Evolutionary conservation across 495 filamentous ascomycete genomes (phyloP).

Genomic region (Penicillium canariense): DNA sequence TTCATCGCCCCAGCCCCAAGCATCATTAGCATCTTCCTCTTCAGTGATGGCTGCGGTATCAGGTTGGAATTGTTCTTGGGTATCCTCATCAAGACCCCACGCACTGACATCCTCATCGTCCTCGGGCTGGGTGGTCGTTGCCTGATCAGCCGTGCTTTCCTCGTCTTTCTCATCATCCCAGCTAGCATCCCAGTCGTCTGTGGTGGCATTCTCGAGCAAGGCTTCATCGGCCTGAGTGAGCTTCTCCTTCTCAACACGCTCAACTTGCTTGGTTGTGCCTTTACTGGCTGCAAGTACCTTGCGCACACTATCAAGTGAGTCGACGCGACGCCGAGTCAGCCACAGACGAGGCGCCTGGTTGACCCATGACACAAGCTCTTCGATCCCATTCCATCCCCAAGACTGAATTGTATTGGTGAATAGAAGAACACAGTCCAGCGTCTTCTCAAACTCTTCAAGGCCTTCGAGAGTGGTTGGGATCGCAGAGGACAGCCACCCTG

Average conservation of each 20-base stretch:
- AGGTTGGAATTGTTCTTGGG: conserved; percentile 25
- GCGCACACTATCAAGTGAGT: conserved; percentile 69
- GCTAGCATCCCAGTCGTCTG: conserved; percentile 71
- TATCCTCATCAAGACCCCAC: conserved; percentile 61
- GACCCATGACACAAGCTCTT: conserved; percentile 75
- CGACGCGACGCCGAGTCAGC: conserved; percentile 80
- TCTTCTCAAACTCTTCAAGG: conserved; percentile 64
- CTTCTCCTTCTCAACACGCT: conserved; percentile 80
- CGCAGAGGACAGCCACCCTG: conserved; percentile 68
- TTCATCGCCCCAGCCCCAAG: conserved; percentile 76
- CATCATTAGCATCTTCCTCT: conserved; percentile 52
- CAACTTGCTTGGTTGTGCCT: conserved; percentile 61
- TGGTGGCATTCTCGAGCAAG: conserved; percentile 54
- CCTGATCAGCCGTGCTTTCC: conserved; percentile 30
- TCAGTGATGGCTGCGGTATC: conserved; percentile 15
- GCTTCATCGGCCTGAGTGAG: conserved; percentile 66
- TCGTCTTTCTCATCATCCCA: conserved; percentile 65
- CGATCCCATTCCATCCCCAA: conserved; percentile 65
- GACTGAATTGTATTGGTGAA: conserved; percentile 63
- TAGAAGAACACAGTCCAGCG: conserved; percentile 55
- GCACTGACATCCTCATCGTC: conserved; percentile 62
- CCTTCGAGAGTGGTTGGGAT: conserved; percentile 71
- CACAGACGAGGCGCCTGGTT: conserved; percentile 75
- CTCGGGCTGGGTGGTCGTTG: conserved; percentile 8
- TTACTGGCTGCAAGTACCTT: conserved; percentile 63